Percentiles rank a stretch among this genome's conserved stretches.
Conservation (phyloP, 768 basidiomycete genomes). For the Russula virescens region DNA sequence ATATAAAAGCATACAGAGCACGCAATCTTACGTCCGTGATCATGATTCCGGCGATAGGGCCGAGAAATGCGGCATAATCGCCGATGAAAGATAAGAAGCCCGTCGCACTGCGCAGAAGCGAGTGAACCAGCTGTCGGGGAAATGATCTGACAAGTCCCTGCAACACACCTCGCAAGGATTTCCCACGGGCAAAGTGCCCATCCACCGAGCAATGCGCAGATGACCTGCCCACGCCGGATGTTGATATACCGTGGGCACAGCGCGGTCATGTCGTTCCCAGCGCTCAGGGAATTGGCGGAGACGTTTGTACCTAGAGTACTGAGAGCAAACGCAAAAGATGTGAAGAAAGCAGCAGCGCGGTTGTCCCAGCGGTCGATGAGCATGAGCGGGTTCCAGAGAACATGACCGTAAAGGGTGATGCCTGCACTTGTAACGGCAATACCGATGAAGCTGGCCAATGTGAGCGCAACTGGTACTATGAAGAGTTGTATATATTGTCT, state of each 20-base stretch:
- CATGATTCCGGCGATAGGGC: slow-evolving; percentile 77
- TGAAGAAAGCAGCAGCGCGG: slow-evolving; percentile 81
- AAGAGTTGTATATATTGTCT: slow-evolving; percentile 71
- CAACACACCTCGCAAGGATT: slow-evolving; percentile 56
- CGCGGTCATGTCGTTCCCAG: slow-evolving; percentile 84
- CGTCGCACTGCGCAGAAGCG: slow-evolving; percentile 39
- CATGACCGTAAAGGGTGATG: slow-evolving; percentile 59
- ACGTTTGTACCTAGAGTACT: slow-evolving; percentile 63
- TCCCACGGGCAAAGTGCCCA: slow-evolving; percentile 86
- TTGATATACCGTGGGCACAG: slow-evolving; percentile 73
- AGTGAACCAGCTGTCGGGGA: neutral
- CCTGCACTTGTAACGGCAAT: slow-evolving; percentile 78
- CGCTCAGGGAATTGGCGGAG: slow-evolving; percentile 69
- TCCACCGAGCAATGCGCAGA: slow-evolving; percentile 77
- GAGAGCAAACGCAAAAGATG: slow-evolving; percentile 63
- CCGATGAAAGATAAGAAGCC: slow-evolving; percentile 74
- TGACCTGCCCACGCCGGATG: slow-evolving; percentile 65
- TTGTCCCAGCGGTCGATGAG: slow-evolving; percentile 81
- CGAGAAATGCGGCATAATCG: slow-evolving; percentile 81
- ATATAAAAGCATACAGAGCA: slow-evolving; percentile 5
- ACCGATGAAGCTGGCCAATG: slow-evolving; percentile 70
- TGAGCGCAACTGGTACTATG: slow-evolving; percentile 73
- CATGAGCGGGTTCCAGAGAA: slow-evolving; percentile 67
- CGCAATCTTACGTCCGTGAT: slow-evolving; percentile 51
- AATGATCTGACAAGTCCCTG: no score